These are phyloP conservation scores for Gynostemma pentaphyllum DNA, from an alignment of 306 rosid genomes.

Conservation along the genomic window DNA sequence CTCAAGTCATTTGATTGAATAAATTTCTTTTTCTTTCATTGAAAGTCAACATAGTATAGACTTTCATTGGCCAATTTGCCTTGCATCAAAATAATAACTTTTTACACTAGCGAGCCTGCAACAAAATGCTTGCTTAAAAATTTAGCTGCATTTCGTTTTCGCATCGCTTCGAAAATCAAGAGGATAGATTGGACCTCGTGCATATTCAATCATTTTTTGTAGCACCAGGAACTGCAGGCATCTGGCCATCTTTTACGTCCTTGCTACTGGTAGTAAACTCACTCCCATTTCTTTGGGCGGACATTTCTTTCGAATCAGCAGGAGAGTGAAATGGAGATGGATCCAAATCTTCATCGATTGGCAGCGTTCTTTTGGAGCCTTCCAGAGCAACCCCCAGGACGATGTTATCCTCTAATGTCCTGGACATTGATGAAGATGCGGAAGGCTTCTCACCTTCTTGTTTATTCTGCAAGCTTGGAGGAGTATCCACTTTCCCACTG, in stretches of 20 bases:
- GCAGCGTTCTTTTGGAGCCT: slow-evolving; percentile 91
- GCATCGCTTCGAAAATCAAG: slow-evolving; percentile 10
- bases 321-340: slow-evolving; percentile 16
- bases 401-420: slow-evolving; percentile 71
- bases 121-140: slow-evolving; percentile 56
- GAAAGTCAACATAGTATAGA: not conserved
- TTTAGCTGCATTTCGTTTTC: slow-evolving; percentile 34
- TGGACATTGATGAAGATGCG: slow-evolving; percentile 20
- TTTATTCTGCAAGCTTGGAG: slow-evolving; percentile 33
- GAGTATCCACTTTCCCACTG: slow-evolving; percentile 27
- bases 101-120: slow-evolving; percentile 16
- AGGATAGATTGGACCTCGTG: slow-evolving; percentile 4
- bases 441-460: slow-evolving; percentile 48
- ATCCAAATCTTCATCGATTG: slow-evolving; percentile 56
- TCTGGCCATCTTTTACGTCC: slow-evolving; percentile 49
- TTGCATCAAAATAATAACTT: not conserved
- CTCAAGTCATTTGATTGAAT: no score
- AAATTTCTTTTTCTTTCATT: not conserved
- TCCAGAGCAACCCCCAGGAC: slow-evolving; percentile 93
- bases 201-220: slow-evolving; percentile 22
- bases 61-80: not conserved
- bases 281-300: slow-evolving; percentile 38
- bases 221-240: slow-evolving; percentile 29
- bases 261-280: slow-evolving; percentile 23
- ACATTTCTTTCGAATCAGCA: slow-evolving; percentile 49